phyloP scores from a whole-genome alignment of 768 basidiomycete species.

The Asterophora lycoperdoides region DNA sequence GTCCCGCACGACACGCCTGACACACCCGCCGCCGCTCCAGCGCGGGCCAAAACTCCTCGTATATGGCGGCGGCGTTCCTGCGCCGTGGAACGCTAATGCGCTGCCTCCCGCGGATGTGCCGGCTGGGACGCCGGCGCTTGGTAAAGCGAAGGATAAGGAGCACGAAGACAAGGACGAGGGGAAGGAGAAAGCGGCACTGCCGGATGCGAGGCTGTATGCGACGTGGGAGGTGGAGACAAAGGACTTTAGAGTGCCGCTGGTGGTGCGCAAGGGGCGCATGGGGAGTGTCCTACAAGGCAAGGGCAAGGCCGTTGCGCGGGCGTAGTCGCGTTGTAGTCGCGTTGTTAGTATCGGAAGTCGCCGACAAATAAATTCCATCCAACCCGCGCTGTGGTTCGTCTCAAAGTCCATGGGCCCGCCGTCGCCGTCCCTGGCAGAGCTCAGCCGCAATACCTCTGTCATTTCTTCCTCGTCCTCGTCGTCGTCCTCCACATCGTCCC shows the following conservation, averaged over 20 bases:
- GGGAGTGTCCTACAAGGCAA: slow-evolving; percentile 25
- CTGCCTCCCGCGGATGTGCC: slow-evolving; percentile 24
- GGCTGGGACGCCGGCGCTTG: slow-evolving; percentile 24
- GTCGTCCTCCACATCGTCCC: slow-evolving; percentile 42
- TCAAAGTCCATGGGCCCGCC: background rate
- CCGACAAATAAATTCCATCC: background rate
- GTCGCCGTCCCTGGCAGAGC: slow-evolving; percentile 44
- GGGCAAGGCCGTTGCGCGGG: slow-evolving; percentile 1
- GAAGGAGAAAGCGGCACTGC: slow-evolving; percentile 33
- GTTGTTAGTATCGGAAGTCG: background rate
- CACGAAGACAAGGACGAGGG: slow-evolving; percentile 23
- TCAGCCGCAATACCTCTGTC: slow-evolving; percentile 74
- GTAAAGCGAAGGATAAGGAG: slow-evolving; percentile 21
- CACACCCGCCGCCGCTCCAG: slow-evolving; percentile 61
- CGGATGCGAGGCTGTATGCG: slow-evolving; percentile 50
- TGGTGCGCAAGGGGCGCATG: slow-evolving; percentile 25
- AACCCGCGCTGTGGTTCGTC: too few relatives aligned
- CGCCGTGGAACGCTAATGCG: slow-evolving; percentile 50
- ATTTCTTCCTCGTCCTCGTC: slow-evolving; percentile 61
- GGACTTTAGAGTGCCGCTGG: slow-evolving; percentile 39
- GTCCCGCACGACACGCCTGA: slow-evolving; percentile 56
- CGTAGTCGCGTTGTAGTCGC: too few relatives aligned
- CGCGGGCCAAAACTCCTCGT: slow-evolving; percentile 45
- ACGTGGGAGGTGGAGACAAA: slow-evolving; percentile 57
- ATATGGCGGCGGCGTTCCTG: slow-evolving; percentile 46